A percentile compares a stretch with the other conserved stretches of the same genome.
Conservation (phyloP, 768 basidiomycete species). For the Tremella fuciformis region DNA sequence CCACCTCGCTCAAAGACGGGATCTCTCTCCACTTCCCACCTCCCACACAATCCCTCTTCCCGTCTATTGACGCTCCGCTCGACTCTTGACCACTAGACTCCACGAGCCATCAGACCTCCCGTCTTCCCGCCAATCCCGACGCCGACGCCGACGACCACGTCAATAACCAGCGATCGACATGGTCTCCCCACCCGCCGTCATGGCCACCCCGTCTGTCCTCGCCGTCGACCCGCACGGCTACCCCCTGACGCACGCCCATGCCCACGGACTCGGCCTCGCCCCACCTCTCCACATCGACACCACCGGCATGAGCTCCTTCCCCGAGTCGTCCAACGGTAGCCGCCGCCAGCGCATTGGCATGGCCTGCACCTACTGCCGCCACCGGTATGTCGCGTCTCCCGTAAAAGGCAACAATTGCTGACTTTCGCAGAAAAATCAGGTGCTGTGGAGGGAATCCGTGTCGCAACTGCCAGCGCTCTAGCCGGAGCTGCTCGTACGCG, state of each 20-base stretch:
- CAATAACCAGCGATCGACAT: too few species aligned
- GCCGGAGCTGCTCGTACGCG: slow-evolving; percentile 40
- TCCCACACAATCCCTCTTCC: too few species aligned
- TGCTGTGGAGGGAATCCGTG: slow-evolving; percentile 45
- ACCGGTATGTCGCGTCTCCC: background rate
- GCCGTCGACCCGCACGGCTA: slow-evolving; percentile 1
- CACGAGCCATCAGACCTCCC: too few species aligned
- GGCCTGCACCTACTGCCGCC: slow-evolving; percentile 6
- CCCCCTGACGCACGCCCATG: background rate
- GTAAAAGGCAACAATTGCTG: background rate
- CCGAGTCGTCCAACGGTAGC: background rate
- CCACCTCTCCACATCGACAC: background rate
- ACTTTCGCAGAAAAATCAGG: slow-evolving; percentile 35
- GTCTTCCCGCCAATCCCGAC: too few species aligned
- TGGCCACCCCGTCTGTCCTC: too few species aligned
- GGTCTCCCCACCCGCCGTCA: too few species aligned
- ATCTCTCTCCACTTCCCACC: too few species aligned
- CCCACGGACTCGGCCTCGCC: background rate
- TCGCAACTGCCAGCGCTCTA: slow-evolving; percentile 41
- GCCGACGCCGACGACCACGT: too few species aligned
- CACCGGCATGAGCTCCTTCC: background rate
- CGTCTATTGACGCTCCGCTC: too few species aligned
- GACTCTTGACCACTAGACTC: too few species aligned
- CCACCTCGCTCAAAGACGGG: too few species aligned
- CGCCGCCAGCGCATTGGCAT: background rate